Evolutionary conservation across 2,329 filamentous ascomycete species (phyloP).

Genomic region (Botrytis elliptica): DNA sequence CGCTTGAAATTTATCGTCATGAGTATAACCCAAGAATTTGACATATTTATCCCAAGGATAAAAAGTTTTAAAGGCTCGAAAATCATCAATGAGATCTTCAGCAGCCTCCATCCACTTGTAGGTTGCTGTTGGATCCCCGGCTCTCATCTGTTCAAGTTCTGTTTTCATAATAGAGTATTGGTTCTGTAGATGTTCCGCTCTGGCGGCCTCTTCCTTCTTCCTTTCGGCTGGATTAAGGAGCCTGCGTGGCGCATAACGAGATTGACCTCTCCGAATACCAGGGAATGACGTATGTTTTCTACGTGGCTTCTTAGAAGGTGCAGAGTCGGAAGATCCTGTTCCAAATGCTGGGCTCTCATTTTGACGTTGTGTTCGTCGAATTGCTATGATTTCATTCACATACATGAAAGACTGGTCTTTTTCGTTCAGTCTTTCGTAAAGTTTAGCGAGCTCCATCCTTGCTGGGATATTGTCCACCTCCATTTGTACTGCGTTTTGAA

Average conservation of each 20-base stretch:
- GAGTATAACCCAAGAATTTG: slow-evolving; percentile 50
- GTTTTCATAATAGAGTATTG: slow-evolving; percentile 46
- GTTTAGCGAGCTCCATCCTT: slow-evolving; percentile 74
- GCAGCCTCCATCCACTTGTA: slow-evolving; percentile 57
- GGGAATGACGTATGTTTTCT: slow-evolving; percentile 1
- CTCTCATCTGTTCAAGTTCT: slow-evolving; percentile 40
- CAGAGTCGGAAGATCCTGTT: neutral
- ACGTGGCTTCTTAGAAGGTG: slow-evolving; percentile 21
- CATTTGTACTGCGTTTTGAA: slow-evolving; percentile 69
- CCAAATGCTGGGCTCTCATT: slow-evolving; percentile 45
- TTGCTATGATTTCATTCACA: slow-evolving; percentile 69
- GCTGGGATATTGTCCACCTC: slow-evolving; percentile 73
- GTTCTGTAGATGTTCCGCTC: slow-evolving; percentile 38
- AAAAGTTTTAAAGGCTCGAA: slow-evolving; percentile 61
- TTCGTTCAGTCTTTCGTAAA: slow-evolving; percentile 75
- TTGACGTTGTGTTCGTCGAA: slow-evolving; percentile 40
- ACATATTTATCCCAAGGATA: slow-evolving; percentile 67
- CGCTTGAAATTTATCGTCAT: slow-evolving; percentile 26
- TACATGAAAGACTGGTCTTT: slow-evolving; percentile 75
- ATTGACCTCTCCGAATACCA: slow-evolving; percentile 1
- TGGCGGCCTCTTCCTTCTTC: slow-evolving; percentile 42
- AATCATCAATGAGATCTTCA: slow-evolving; percentile 60
- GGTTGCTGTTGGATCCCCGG: slow-evolving; percentile 31
- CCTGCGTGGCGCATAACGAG: slow-evolving; percentile 18
- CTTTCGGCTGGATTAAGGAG: slow-evolving; percentile 33